Base-by-base conservation (phyloP, 305 asterid species). In the Rubia occidens region DNA sequence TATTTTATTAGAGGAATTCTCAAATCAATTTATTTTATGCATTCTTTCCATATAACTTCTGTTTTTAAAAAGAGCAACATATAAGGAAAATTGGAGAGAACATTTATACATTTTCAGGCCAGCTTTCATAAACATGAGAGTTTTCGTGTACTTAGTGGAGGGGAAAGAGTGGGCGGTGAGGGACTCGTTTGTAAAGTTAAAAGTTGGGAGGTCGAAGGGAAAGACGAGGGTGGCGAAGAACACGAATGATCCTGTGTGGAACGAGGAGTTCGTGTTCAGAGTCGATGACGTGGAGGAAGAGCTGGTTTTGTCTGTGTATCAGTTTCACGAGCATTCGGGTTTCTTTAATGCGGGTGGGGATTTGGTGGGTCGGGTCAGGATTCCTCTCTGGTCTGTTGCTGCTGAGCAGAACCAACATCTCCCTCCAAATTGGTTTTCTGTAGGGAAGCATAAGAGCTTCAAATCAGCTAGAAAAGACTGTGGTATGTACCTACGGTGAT, bases 171-270 rank as follows among this genome's bases (percentile, higher is more conserved):
- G 96, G 54, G 88, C 95, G 35, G 82, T 87, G 81, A 88, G 95
- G 79, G 97, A 94, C 82, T 96, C 99, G 40, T 94, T 90, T 76
- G 99, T 89, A 24, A 94, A 87, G 67, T 74, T 94, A 72, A 89
- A 85, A 83, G 68, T 94, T 75, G 99, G 97, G 6, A 89, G 70
- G 83, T 96, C 86, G 55, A 86, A 71, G 79, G 85, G 83, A 72
- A 85, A 71, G 83, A 90, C 85, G 66, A 90, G 89, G 82, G 96
- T 90, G 26, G 87, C 87, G 59, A 90, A 94, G 84, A 90, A 94
- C 80, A 75, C 82, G 70, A 75, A 90, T 82, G 88, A 82, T 64
- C 99, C 99, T 21, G 84, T 95, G 5, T 94, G 99, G 99, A 84
- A 95, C 63, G 96, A 94, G 78, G 99, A 94, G 64, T 90, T 90